Evolutionary conservation across 176 grass and related monocot species (phyloP).

Genomic region (Aegilops sharonensis): DNA sequence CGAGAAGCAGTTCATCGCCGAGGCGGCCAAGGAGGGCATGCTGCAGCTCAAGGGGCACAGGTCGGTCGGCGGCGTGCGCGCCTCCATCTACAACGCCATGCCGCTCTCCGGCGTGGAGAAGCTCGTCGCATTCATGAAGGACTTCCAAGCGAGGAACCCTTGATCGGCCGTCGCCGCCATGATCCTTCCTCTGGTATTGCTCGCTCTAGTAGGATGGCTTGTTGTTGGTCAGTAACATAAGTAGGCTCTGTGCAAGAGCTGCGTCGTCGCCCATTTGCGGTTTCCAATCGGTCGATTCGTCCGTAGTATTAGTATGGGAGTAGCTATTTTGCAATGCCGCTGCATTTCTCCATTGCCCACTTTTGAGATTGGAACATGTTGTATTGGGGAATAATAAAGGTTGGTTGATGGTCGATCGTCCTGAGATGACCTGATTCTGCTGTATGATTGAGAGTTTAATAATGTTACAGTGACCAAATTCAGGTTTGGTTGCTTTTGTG

Average conservation of each 20-base stretch:
- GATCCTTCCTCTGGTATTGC: constrained; percentile 6
- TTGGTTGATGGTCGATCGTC: not conserved
- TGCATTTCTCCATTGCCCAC: not conserved
- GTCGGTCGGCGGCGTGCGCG: constrained; percentile 78
- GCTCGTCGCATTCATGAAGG: constrained; percentile 94
- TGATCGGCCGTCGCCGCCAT: not conserved
- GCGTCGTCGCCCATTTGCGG: not conserved
- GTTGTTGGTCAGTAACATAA: constrained; percentile 20
- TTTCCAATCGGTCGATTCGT: not conserved
- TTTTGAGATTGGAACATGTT: constrained; percentile 31
- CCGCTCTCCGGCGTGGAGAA: constrained; percentile 82
- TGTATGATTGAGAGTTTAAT: not conserved
- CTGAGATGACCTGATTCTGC: not conserved
- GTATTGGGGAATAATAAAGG: constrained; percentile 50
- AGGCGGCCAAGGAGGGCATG: constrained; percentile 92
- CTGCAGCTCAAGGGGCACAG: constrained; percentile 98
- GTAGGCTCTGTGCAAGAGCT: constrained; percentile 9
- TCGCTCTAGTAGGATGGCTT: constrained; percentile 16
- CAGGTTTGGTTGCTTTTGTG: constrained; percentile 16
- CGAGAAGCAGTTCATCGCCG: constrained; percentile 93
- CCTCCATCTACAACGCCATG: constrained; percentile 99
- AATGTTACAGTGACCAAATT: not conserved
- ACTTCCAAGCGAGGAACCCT: constrained; percentile 93
- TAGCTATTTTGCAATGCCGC: too few relatives aligned
- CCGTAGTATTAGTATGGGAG: constrained; percentile 21